A percentile compares a stretch with the other conserved stretches of the same genome.
Evolutionary conservation across 306 rosid genomes (phyloP).

Genomic region (Lotus japonicus): DNA sequence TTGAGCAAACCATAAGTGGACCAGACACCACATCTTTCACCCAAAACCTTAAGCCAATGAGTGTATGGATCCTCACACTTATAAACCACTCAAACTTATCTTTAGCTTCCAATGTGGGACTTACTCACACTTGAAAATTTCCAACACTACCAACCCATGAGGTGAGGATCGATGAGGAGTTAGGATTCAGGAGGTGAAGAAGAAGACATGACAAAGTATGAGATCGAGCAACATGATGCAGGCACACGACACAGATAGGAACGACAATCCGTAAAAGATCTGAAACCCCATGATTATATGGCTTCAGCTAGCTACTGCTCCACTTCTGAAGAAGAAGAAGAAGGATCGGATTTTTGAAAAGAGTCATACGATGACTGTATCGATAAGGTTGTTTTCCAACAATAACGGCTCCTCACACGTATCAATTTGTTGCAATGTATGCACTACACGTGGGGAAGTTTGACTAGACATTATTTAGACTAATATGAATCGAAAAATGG

Average conservation of each 20-base stretch:
- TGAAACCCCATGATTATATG: conserved; percentile 12
- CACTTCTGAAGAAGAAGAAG: no score
- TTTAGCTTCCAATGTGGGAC: no score
- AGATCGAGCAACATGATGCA: conserved; percentile 46
- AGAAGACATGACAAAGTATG: conserved; percentile 39
- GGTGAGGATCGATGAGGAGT: background rate
- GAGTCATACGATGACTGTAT: no score
- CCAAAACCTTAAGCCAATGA: no score
- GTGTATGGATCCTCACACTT: no score
- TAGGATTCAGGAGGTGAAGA: conserved; percentile 28
- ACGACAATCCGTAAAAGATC: conserved; percentile 35
- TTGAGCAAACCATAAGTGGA: no score
- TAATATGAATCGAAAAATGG: no score
- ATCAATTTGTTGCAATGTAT: background rate
- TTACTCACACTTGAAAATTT: no score
- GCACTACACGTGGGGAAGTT: background rate
- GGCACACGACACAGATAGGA: background rate
- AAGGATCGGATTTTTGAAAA: no score
- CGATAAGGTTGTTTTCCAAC: background rate
- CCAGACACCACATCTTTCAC: no score
- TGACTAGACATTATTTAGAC: background rate
- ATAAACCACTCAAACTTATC: no score
- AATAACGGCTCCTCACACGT: background rate
- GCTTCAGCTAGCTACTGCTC: no score
- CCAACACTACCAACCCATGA: background rate